These are phyloP conservation scores for Colletotrichum spinosum DNA, from an alignment of 2,329 filamentous ascomycete species.

Conservation along the genomic window DNA sequence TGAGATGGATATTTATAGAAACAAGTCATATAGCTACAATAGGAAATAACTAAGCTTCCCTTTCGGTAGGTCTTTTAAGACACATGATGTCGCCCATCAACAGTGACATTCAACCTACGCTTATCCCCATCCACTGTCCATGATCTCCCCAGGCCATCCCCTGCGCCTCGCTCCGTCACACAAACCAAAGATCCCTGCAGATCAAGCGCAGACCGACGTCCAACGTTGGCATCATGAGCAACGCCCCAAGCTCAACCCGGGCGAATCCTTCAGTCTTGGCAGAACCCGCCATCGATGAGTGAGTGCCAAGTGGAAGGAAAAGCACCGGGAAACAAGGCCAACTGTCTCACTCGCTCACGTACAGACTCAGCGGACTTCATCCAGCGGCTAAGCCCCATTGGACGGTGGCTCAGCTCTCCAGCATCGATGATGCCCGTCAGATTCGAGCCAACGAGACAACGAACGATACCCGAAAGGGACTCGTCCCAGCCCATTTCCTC, in stretches of 20 bases:
- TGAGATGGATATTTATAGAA: no score
- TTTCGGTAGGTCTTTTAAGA: no score
- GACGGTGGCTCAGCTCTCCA: constrained; percentile 20
- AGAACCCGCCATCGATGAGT: background rate
- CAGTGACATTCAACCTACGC: no score
- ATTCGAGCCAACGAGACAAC: background rate
- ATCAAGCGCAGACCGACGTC: background rate
- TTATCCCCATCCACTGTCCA: background rate
- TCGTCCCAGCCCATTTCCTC: no score
- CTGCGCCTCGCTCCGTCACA: background rate
- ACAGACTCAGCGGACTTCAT: no score
- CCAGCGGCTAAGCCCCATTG: background rate
- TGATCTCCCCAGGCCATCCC: background rate
- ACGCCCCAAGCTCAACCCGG: background rate
- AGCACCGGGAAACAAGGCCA: constrained; percentile 7
- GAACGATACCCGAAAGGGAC: no score
- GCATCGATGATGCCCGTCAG: constrained; percentile 20
- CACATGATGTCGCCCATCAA: background rate
- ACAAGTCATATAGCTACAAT: no score
- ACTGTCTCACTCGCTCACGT: background rate
- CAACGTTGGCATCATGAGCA: constrained; percentile 8
- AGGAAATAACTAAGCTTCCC: no score
- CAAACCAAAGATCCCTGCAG: constrained; percentile 13
- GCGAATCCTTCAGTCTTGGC: constrained; percentile 21
- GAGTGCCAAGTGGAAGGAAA: constrained; percentile 3